Conservation (phyloP, 805 yeast genomes). For the Candida oleophila region DNA sequence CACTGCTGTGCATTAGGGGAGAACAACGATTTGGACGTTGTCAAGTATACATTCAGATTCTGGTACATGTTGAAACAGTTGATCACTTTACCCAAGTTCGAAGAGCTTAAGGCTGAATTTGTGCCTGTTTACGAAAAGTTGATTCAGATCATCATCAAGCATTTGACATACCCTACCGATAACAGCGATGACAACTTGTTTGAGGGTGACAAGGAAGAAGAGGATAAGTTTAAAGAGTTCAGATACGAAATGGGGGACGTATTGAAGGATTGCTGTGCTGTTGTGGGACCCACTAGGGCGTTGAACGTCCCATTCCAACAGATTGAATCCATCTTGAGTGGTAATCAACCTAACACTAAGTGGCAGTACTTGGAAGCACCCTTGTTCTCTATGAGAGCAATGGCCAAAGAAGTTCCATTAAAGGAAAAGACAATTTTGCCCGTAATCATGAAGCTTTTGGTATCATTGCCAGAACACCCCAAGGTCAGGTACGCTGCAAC, state of each 20-base stretch:
- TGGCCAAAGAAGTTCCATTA: constrained; percentile 86
- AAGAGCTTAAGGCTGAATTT: constrained; percentile 49
- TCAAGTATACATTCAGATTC: constrained; percentile 86
- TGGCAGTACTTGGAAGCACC: constrained; percentile 95
- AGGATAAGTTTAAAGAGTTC: constrained; percentile 90
- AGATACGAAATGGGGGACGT: constrained; percentile 98
- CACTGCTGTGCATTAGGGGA: constrained; percentile 64
- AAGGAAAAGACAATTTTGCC: constrained; percentile 71
- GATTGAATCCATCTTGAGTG: constrained; percentile 43
- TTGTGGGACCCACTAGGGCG: constrained; percentile 75
- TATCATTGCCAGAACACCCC: constrained; percentile 77
- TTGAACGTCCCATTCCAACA: constrained; percentile 66
- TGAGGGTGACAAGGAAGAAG: constrained; percentile 69
- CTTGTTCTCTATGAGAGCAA: constrained; percentile 81
- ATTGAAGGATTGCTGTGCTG: constrained; percentile 91
- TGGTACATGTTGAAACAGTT: constrained; percentile 84
- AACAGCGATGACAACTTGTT: constrained; percentile 46
- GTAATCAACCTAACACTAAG: constrained; percentile 34
- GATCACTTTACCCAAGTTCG: constrained; percentile 58
- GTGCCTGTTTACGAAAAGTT: constrained; percentile 57
- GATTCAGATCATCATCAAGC: constrained; percentile 60
- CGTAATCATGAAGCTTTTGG: constrained; percentile 64
- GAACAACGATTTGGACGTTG: constrained; percentile 77
- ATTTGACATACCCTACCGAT: constrained; percentile 68
- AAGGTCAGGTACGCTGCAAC: constrained; percentile 91